Conservation (phyloP, 192 early-diverging fungal species). For the Coemansia sp. region DNA sequence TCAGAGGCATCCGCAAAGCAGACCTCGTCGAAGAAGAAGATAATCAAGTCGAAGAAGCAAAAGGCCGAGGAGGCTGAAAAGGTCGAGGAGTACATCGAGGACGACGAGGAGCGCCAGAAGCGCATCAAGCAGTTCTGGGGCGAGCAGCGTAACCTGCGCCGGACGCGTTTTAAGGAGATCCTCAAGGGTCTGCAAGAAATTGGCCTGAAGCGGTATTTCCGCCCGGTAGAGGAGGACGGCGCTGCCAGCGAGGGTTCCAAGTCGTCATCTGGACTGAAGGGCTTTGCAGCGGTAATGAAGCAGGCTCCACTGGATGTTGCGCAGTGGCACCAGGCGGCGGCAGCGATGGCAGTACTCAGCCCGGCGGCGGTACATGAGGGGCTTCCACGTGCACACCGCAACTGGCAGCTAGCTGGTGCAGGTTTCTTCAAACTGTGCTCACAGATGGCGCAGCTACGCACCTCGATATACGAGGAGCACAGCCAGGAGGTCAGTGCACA, state of each 20-base stretch:
- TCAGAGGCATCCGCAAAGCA: background rate
- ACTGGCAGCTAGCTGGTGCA: constrained; percentile 27
- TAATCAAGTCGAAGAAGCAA: constrained; percentile 19
- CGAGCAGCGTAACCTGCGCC: constrained; percentile 49
- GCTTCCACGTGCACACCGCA: constrained; percentile 1
- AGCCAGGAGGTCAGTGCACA: constrained; percentile 29
- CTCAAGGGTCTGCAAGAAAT: constrained; percentile 36
- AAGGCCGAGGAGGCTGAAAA: constrained; percentile 12
- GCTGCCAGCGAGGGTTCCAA: background rate
- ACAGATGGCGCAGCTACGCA: constrained; percentile 34
- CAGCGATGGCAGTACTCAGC: background rate
- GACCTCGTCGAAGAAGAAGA: constrained; percentile 11
- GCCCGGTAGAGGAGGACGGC: background rate
- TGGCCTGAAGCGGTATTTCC: constrained; percentile 35
- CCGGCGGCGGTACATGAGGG: constrained; percentile 1
- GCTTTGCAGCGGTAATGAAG: constrained; percentile 12
- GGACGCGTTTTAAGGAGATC: constrained; percentile 47
- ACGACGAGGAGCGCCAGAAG: constrained; percentile 46
- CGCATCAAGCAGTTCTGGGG: constrained; percentile 43
- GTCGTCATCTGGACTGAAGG: constrained; percentile 1
- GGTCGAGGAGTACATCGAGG: constrained; percentile 20
- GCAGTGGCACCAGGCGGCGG: constrained; percentile 10
- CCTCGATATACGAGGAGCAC: constrained; percentile 27
- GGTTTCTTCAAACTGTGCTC: constrained; percentile 32
- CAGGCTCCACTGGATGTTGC: constrained; percentile 22